These are phyloP conservation scores for Pythium chondricola DNA, from an alignment of 352 stramenopile species.

Conservation along the genomic window DNA sequence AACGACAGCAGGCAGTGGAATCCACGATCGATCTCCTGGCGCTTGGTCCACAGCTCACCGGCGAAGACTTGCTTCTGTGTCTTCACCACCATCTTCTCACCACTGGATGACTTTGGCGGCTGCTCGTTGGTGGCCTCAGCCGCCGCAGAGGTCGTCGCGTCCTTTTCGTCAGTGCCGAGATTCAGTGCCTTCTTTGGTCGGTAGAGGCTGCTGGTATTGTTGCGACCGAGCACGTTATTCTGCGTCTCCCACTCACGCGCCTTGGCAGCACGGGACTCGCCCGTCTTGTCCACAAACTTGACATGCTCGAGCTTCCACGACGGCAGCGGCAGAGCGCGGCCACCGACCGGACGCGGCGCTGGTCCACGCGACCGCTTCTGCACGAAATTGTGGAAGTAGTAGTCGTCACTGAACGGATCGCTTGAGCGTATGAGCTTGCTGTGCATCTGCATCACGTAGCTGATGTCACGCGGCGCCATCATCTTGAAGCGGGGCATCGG, in stretches of 20 bases:
- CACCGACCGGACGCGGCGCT: slow-evolving; percentile 23
- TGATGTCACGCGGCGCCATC: slow-evolving; percentile 82
- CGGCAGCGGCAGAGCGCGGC: slow-evolving; percentile 38
- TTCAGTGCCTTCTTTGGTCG: slow-evolving; percentile 66
- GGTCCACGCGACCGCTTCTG: slow-evolving; percentile 59
- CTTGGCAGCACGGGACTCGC: slow-evolving; percentile 57
- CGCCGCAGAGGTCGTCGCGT: background rate
- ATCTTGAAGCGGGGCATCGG: slow-evolving; percentile 56
- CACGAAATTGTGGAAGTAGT: slow-evolving; percentile 84
- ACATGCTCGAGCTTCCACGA: slow-evolving; percentile 84
- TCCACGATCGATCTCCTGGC: slow-evolving; percentile 66
- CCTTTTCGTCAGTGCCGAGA: slow-evolving; percentile 18
- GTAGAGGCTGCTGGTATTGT: slow-evolving; percentile 74
- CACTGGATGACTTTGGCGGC: background rate
- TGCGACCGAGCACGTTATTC: slow-evolving; percentile 70
- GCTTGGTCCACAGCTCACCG: slow-evolving; percentile 65
- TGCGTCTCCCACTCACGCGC: slow-evolving; percentile 69
- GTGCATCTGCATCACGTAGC: slow-evolving; percentile 81
- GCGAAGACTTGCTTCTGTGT: slow-evolving; percentile 70
- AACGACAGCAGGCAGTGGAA: slow-evolving; percentile 74
- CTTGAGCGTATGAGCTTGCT: slow-evolving; percentile 84
- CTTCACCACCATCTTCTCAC: slow-evolving; percentile 39
- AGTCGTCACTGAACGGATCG: slow-evolving; percentile 85
- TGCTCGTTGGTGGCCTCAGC: slow-evolving; percentile 16
- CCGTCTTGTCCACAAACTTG: slow-evolving; percentile 57